Evolutionary conservation across 1,284 basidiomycete species (phyloP), one percentile per base, ranked within the genome.

Genomic region (Apiotrichum akiyoshidainum): DNA sequence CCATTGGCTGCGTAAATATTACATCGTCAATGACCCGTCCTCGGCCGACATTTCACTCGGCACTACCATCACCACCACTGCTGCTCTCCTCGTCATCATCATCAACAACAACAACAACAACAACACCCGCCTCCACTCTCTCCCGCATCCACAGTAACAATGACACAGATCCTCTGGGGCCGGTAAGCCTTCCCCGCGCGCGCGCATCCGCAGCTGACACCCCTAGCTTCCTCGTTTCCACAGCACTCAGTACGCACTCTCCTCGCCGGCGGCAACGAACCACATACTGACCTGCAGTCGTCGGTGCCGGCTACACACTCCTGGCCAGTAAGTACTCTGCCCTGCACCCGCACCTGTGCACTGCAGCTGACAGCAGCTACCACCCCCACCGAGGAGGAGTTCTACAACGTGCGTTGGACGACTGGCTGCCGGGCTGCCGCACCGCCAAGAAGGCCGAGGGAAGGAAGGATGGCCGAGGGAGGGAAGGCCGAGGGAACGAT

Each of bases 351-450:
- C 26, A 16, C 22, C n/a, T n/a, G n/a, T 40, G 16, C 26, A 22
- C 5, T 10, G 11, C 14, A 26, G 21, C 54, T 55, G 48, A 53
- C 53, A 22, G 22, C 52, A 69, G 69, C 62, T 19, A 68, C 70
- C 14, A 73, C 72, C 31, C 76, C 76, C 16, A 68, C 62, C 21
- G 75, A 76, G 50, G 65, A 78, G 52, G 68, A 78, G 55, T 69
- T 75, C 39, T 78, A 78, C 65, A 65, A 72, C 42, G 74, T 73
- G 47, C 49, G 70, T 65, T 31, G 26, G 17, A 7, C 7, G 4
- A 7, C n/a, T 31, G 26, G 1, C 7, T 31, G 26, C 10, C 7
- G 42, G 11, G 42, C 8, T 19, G 22, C 10, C 19, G 42, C 4
- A 19, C n/a, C 16, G 40, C n/a, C n/a, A 41, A 16, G 16, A 9